These are phyloP conservation scores for Centaurea solstitialis DNA, from an alignment of 129 eudicot genomes.

Conservation along the genomic window DNA sequence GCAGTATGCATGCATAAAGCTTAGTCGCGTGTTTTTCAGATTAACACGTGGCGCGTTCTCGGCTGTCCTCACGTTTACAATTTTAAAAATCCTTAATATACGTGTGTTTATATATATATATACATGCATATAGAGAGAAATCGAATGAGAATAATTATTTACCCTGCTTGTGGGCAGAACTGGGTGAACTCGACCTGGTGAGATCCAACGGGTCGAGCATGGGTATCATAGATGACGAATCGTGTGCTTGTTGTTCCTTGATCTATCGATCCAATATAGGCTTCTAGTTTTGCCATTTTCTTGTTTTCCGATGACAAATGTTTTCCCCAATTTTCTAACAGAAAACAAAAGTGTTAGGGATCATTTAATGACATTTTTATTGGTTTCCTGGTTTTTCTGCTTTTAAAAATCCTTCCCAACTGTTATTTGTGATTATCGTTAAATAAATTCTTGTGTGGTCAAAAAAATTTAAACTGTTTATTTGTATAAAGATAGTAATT, in stretches of 20 bases:
- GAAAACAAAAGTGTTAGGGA: neutral
- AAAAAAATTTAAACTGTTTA: no score
- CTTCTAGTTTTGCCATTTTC: conserved; percentile 47
- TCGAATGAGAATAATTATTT: no score
- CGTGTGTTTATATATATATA: no score
- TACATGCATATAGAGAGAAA: no score
- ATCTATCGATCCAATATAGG: conserved; percentile 65
- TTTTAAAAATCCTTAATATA: no score
- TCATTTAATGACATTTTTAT: neutral
- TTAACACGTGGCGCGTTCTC: no score
- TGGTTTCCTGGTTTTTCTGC: neutral
- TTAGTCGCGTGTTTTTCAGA: no score
- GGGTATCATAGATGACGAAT: conserved; percentile 65
- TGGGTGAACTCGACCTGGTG: conserved; percentile 90
- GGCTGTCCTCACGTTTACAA: no score
- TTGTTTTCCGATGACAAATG: no score
- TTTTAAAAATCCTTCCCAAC: neutral
- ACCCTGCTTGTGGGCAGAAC: conserved; percentile 86
- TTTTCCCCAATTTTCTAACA: neutral
- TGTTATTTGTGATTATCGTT: neutral
- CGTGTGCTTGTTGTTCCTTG: conserved; percentile 90
- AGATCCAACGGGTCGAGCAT: conserved; percentile 59
- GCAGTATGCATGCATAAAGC: no score
- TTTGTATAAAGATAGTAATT: no score
- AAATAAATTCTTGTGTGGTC: no score